Conservation (phyloP, 2,329 filamentous ascomycete genomes). For the Fusarium sp. region DNA sequence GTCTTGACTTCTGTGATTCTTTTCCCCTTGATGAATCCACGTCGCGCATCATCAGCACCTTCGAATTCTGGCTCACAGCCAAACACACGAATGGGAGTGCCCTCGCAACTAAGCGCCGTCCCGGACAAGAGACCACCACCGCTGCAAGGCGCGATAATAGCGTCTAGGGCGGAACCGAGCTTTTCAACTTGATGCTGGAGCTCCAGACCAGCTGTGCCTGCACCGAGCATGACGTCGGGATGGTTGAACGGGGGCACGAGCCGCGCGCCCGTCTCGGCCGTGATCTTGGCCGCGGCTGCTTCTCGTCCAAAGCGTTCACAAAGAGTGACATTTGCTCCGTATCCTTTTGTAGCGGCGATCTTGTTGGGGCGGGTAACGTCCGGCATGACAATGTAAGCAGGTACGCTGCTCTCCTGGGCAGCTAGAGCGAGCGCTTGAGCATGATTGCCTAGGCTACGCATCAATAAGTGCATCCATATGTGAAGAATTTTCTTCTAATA, state of each 20-base stretch:
- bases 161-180: background rate
- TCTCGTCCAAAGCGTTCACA: background rate
- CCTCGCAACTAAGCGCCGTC: background rate
- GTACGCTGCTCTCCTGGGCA: background rate
- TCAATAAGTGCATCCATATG: background rate
- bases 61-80: background rate
- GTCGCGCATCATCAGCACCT: background rate
- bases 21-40: background rate
- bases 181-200: background rate
- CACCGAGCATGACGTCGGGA: background rate
- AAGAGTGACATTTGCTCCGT: background rate
- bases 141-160: background rate
- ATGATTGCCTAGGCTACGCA: background rate
- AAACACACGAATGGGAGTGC: background rate
- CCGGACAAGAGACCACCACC: background rate
- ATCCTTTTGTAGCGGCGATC: background rate
- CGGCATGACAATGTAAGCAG: background rate
- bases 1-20: background rate
- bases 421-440: background rate
- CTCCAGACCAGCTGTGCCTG: background rate
- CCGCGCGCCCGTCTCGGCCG: background rate
- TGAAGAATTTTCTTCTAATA: background rate
- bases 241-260: background rate
- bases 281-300: background rate
- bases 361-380: background rate